Conservation (phyloP, 2,329 filamentous ascomycete species). For the Colletotrichum eremochloae region DNA sequence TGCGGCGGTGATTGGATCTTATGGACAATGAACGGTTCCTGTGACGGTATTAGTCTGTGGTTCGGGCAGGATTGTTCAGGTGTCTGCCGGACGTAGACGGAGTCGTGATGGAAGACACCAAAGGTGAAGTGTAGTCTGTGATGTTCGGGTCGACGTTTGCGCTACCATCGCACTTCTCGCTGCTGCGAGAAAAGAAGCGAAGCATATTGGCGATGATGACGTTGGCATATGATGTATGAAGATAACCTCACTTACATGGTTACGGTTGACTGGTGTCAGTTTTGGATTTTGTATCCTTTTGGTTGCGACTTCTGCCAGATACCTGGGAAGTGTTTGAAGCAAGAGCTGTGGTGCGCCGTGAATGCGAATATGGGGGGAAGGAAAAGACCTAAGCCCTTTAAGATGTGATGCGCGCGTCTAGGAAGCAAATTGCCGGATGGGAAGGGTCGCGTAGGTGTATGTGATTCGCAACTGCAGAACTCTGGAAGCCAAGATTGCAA, state of each 20-base stretch:
- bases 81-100: slow-evolving; percentile 14
- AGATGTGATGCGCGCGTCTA: slow-evolving; percentile 10
- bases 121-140: not conserved
- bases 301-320: slow-evolving; percentile 1
- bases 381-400: slow-evolving; percentile 15
- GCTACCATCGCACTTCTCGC: slow-evolving; percentile 21
- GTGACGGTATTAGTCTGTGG: slow-evolving; percentile 21
- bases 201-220: slow-evolving; percentile 19
- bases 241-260: slow-evolving; percentile 34
- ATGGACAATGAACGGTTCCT: slow-evolving; percentile 83
- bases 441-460: not conserved
- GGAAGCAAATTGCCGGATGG: not conserved
- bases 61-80: not conserved
- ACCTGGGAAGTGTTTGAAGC: not conserved
- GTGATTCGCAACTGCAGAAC: slow-evolving; percentile 10
- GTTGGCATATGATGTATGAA: slow-evolving; percentile 2
- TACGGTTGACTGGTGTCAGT: not conserved
- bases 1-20: slow-evolving; percentile 71
- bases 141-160: not conserved
- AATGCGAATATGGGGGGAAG: not conserved
- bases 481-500: slow-evolving; percentile 9
- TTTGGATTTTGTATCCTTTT: not conserved
- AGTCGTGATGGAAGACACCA: slow-evolving; percentile 1
- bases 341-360: slow-evolving; percentile 3
- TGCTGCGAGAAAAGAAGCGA: slow-evolving; percentile 32